Evolutionary conservation across 2,329 filamentous ascomycete genomes (phyloP).

Genomic region (Sporothrix mexicana): DNA sequence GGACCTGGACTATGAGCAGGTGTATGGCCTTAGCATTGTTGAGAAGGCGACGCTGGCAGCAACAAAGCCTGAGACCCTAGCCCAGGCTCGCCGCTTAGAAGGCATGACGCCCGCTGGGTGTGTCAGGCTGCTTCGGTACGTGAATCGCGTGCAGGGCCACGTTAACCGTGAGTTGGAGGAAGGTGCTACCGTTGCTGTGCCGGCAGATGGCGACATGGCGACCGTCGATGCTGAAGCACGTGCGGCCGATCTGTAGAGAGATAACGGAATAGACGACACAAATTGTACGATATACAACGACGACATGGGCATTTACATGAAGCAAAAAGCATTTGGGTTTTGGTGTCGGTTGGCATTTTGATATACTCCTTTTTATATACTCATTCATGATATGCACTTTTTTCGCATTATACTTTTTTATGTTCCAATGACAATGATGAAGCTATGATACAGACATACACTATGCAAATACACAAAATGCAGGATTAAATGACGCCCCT

Average conservation of each 20-base stretch:
- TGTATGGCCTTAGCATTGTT: conserved; percentile 78
- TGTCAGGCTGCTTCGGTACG: conserved; percentile 65
- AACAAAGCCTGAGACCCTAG: conserved; percentile 81
- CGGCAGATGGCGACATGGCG: conserved; percentile 47
- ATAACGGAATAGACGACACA: not conserved
- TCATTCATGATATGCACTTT: not conserved
- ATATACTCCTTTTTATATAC: not conserved
- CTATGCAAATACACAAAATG: not conserved
- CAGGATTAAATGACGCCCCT: not conserved
- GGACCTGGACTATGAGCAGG: conserved; percentile 75
- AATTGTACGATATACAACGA: conserved; percentile 22
- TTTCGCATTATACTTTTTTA: not conserved
- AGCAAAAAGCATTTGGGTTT: conserved; percentile 15
- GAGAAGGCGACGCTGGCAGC: conserved; percentile 74
- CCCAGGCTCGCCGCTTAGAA: conserved; percentile 86
- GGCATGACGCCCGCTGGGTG: conserved; percentile 70
- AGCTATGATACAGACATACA: conserved; percentile 24
- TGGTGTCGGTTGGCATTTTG: not conserved
- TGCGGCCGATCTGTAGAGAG: conserved; percentile 45
- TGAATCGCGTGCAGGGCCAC: conserved; percentile 49
- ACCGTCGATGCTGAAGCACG: conserved; percentile 50
- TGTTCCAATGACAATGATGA: not conserved
- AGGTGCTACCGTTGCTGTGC: conserved; percentile 18
- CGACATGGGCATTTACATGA: conserved; percentile 6
- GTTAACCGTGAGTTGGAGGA: conserved; percentile 31